phyloP scores from a whole-genome alignment of 2,329 filamentous ascomycete species.

The Trichoderma simmonsii region DNA sequence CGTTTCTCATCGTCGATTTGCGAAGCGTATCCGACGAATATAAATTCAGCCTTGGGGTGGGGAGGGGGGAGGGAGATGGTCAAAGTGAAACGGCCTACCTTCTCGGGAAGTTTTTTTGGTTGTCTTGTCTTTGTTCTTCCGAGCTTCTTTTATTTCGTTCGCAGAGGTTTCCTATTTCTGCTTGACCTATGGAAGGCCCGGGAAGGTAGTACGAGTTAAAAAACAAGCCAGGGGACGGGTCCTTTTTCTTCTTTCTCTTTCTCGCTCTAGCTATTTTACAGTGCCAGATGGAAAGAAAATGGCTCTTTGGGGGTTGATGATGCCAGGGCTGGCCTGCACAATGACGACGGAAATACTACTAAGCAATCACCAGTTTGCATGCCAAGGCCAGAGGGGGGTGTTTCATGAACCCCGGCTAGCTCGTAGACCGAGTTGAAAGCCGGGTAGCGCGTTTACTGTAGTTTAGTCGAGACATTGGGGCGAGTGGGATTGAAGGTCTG shows the following conservation, averaged over 20 bases:
- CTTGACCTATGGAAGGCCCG: not conserved
- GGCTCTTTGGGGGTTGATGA: not conserved
- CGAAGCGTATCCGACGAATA: not conserved
- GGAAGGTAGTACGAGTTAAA: not conserved
- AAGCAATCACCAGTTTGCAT: not conserved
- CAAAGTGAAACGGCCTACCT: not conserved
- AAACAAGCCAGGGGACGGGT: not conserved
- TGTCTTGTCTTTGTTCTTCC: not conserved
- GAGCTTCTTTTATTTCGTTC: not conserved
- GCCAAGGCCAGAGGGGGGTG: slow-evolving; percentile 6
- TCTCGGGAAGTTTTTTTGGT: not conserved
- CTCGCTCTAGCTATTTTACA: not conserved
- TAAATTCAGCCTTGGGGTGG: not conserved
- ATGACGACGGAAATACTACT: not conserved
- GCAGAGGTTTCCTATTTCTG: slow-evolving; percentile 7
- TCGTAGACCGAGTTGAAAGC: not conserved
- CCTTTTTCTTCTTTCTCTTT: not conserved
- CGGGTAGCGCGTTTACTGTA: not conserved
- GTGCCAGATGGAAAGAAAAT: not conserved
- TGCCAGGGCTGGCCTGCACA: not conserved
- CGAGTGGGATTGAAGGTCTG: not conserved
- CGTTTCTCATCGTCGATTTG: not conserved
- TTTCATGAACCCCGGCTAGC: slow-evolving; percentile 14
- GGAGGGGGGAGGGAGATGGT: not conserved
- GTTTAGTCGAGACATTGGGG: not conserved